phyloP scores from a whole-genome alignment of 352 stramenopile species.

The Pythium scleroteichum region DNA sequence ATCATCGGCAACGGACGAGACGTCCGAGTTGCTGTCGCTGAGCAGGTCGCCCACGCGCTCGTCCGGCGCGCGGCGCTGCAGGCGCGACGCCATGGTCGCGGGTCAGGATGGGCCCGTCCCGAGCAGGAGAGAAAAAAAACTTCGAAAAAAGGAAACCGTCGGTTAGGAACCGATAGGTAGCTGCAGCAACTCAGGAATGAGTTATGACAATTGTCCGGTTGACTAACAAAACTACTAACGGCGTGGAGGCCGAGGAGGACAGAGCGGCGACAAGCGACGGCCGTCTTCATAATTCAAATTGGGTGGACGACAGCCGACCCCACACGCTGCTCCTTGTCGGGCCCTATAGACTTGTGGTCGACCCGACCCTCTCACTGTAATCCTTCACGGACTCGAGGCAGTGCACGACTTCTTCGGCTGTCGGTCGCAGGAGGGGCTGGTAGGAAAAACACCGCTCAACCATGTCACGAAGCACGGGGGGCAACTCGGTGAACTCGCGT shows the following conservation, averaged over 20 bases:
- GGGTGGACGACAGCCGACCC: no score
- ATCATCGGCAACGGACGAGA: constrained; percentile 33
- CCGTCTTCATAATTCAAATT: no score
- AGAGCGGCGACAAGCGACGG: no score
- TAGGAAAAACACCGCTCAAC: constrained; percentile 29
- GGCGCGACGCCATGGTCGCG: constrained; percentile 9
- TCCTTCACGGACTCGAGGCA: constrained; percentile 25
- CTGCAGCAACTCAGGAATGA: no score
- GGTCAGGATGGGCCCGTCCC: not conserved
- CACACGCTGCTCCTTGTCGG: no score
- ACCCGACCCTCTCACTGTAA: constrained; percentile 22
- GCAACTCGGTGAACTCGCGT: constrained; percentile 23
- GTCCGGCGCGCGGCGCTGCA: constrained; percentile 25
- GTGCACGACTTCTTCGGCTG: constrained; percentile 21
- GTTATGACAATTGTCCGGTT: not conserved
- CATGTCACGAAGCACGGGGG: constrained; percentile 20
- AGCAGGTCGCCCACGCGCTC: constrained; percentile 56
- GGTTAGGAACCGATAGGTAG: constrained; percentile 3
- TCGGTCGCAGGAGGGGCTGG: constrained; percentile 23
- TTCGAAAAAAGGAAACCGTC: constrained; percentile 16
- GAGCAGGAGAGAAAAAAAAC: constrained; percentile 8
- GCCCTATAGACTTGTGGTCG: constrained; percentile 20
- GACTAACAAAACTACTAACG: not conserved
- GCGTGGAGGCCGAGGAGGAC: not conserved
- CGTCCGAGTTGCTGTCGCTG: constrained; percentile 60